phyloP scores from a whole-genome alignment of 768 basidiomycete genomes.

The Botryobasidium botryosum region DNA sequence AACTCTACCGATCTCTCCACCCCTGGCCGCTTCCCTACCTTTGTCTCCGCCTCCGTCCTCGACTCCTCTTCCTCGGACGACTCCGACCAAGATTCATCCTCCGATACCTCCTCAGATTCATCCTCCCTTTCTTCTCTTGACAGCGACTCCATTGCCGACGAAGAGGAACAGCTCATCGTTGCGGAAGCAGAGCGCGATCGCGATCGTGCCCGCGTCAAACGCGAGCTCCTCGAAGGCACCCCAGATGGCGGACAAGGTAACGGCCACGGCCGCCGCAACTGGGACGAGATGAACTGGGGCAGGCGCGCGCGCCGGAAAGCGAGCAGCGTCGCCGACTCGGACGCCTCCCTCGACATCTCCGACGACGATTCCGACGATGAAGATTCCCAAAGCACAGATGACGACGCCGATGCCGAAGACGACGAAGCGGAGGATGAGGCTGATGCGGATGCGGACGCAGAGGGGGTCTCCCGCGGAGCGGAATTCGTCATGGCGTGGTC shows the following conservation, averaged over 20 bases:
- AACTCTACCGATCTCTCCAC: background rate
- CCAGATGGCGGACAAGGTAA: background rate
- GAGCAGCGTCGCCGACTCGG: background rate
- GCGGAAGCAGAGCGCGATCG: too few relatives aligned
- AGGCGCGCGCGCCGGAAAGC: background rate
- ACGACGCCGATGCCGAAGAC: background rate
- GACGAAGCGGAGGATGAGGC: slow-evolving; percentile 16
- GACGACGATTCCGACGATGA: background rate
- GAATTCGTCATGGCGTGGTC: slow-evolving; percentile 66
- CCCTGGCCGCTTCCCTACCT: slow-evolving; percentile 35
- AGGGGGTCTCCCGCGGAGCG: slow-evolving; percentile 23
- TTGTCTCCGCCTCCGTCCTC: slow-evolving; percentile 38
- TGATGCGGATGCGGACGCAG: slow-evolving; percentile 32
- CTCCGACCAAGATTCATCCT: slow-evolving; percentile 29
- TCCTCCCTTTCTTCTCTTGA: slow-evolving; percentile 37
- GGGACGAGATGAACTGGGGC: slow-evolving; percentile 1
- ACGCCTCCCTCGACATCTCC: background rate
- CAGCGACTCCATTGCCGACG: background rate
- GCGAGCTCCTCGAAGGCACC: background rate
- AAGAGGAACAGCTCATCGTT: background rate
- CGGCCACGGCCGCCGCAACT: background rate
- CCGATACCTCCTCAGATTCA: slow-evolving; percentile 31
- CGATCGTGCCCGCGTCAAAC: background rate
- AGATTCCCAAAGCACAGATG: background rate
- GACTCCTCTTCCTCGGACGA: slow-evolving; percentile 17